Conservation (phyloP, 83 land plant genomes). For the Thuja plicata region DNA sequence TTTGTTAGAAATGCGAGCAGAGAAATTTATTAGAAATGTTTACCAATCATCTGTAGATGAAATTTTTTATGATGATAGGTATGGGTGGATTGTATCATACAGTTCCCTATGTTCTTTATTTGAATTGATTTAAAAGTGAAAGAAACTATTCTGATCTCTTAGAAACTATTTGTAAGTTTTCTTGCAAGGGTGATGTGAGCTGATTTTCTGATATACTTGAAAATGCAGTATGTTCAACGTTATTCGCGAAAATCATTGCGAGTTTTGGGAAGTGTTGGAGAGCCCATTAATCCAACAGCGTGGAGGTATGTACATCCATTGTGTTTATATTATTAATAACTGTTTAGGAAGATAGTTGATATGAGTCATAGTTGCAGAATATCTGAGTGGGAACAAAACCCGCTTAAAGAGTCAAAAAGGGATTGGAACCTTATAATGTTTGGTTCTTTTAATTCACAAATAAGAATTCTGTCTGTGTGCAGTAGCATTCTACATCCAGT, state of each 20-base stretch:
- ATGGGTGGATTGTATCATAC: background rate
- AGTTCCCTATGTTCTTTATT: background rate
- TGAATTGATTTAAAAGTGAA: background rate
- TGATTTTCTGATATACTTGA: slow-evolving; percentile 2
- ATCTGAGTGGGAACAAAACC: background rate
- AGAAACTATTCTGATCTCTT: background rate
- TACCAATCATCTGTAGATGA: background rate
- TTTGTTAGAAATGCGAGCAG: background rate
- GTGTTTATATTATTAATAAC: background rate
- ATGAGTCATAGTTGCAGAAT: background rate
- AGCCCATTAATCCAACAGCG: slow-evolving; percentile 97
- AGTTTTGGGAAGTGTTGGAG: slow-evolving; percentile 96
- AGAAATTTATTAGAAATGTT: background rate
- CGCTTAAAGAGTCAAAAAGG: background rate
- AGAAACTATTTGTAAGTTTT: background rate
- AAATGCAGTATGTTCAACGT: slow-evolving; percentile 78
- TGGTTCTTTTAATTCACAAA: background rate
- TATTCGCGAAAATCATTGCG: slow-evolving; percentile 92
- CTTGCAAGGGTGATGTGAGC: background rate
- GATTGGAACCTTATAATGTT: background rate
- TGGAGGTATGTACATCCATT: slow-evolving; percentile 66
- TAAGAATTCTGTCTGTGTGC: background rate
- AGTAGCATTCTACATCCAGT: background rate
- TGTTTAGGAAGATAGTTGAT: background rate
- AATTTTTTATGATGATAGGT: background rate